A percentile compares a stretch with the other conserved stretches of the same genome.
Conservation (phyloP, 2,329 filamentous ascomycete species). For the Colletotrichum tropicale region DNA sequence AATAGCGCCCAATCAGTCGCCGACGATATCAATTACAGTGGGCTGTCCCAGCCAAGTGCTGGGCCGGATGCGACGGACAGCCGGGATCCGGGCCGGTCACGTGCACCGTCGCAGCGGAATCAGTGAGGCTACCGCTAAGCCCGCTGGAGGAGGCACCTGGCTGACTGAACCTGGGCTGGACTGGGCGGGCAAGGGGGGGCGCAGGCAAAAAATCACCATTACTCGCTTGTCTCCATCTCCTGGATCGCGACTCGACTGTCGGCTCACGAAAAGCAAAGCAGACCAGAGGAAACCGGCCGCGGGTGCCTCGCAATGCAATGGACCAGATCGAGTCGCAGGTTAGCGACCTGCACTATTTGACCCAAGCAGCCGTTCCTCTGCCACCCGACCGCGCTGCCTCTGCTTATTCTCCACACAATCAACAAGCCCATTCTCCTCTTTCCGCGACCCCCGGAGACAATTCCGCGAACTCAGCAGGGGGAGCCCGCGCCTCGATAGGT, state of each 20-base stretch:
- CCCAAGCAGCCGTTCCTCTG: conserved; percentile 38
- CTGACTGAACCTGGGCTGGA: not conserved
- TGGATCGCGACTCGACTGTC: not conserved
- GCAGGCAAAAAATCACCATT: conserved; percentile 5
- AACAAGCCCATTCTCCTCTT: conserved; percentile 27
- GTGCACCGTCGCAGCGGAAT: not conserved
- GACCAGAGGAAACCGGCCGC: not conserved
- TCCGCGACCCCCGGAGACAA: conserved; percentile 49
- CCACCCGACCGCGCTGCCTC: conserved; percentile 25
- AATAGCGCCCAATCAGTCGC: not conserved
- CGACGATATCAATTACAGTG: not conserved
- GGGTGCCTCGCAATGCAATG: conserved; percentile 37
- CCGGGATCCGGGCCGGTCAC: conserved; percentile 24
- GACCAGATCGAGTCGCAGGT: conserved; percentile 60
- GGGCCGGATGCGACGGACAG: not conserved
- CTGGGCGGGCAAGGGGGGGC: not conserved
- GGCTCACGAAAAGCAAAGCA: not conserved
- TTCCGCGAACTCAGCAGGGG: conserved; percentile 42
- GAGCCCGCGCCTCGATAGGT: not conserved
- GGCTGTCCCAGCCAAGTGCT: not conserved
- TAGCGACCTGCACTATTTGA: conserved; percentile 57
- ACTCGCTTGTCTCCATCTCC: conserved; percentile 7
- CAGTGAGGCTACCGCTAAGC: not conserved
- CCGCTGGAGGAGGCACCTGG: not conserved
- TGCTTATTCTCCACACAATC: conserved; percentile 28